These are phyloP conservation scores for Trichosporon ovoides DNA, from an alignment of 1,284 basidiomycete genomes.

Conservation along the genomic window DNA sequence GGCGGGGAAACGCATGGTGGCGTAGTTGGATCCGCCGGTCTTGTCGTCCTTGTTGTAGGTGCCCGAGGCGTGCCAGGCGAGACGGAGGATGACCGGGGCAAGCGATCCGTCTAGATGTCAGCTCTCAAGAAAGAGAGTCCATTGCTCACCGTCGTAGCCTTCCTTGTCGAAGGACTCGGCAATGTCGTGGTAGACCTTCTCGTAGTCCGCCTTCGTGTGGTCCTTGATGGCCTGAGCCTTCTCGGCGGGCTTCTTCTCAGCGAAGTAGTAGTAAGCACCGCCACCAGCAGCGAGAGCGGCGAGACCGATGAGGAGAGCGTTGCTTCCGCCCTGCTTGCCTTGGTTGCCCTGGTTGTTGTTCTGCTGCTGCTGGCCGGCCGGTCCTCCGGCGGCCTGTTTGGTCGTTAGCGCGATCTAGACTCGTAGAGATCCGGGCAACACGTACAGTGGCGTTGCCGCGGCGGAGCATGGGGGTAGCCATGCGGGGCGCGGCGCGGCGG, in stretches of 20 bases:
- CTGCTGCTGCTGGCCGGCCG: not conserved
- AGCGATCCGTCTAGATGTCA: conserved; percentile 71
- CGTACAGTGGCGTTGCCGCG: conserved; percentile 33
- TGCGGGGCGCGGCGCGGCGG: conserved; percentile 19
- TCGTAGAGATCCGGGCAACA: not conserved
- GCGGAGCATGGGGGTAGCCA: conserved; percentile 24
- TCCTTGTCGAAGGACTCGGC: conserved; percentile 70
- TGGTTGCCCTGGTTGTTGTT: not conserved
- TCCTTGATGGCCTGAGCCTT: conserved; percentile 60
- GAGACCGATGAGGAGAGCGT: conserved; percentile 26
- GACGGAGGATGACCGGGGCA: conserved; percentile 82
- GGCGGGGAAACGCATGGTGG: conserved; percentile 88
- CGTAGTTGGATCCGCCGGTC: conserved; percentile 85
- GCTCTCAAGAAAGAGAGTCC: not conserved
- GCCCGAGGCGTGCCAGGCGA: conserved; percentile 89
- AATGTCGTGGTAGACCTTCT: conserved; percentile 87
- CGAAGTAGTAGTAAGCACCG: conserved; percentile 46
- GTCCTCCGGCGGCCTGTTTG: not conserved
- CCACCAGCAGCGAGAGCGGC: conserved; percentile 37
- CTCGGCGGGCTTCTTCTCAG: conserved; percentile 54
- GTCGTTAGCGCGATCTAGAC: not conserved
- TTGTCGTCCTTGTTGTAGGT: conserved; percentile 83
- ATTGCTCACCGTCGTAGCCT: conserved; percentile 70
- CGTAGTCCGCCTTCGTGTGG: conserved; percentile 63
- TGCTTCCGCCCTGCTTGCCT: conserved; percentile 23